Conservation (phyloP, 352 stramenopile genomes). For the Globisporangium spinosum region DNA sequence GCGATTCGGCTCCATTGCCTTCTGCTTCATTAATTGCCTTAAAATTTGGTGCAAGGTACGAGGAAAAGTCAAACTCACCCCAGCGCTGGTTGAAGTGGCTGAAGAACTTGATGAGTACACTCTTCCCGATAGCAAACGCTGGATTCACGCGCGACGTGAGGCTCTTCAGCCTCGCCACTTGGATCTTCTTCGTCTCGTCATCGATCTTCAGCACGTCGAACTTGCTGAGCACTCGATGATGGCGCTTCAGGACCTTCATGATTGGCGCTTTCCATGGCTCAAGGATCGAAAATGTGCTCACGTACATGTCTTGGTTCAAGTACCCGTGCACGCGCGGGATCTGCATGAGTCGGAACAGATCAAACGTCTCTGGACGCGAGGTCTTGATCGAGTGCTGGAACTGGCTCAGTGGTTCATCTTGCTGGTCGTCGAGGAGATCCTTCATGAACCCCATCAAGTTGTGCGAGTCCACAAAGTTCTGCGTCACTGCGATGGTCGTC, state of each 20-base stretch:
- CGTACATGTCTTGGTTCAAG: constrained; percentile 56
- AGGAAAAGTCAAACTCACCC: constrained; percentile 72
- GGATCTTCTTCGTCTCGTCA: constrained; percentile 21
- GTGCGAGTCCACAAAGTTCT: constrained; percentile 93
- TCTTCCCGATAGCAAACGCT: constrained; percentile 61
- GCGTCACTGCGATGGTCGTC: constrained; percentile 92
- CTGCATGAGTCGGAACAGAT: constrained; percentile 63
- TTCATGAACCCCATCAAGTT: constrained; percentile 74
- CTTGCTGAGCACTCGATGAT: constrained; percentile 37
- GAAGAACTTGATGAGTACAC: constrained; percentile 76
- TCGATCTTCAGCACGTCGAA: constrained; percentile 15
- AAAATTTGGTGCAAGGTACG: constrained; percentile 61
- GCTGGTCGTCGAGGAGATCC: constrained; percentile 57
- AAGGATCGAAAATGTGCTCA: constrained; percentile 50
- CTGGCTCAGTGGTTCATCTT: constrained; percentile 52
- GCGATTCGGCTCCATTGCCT: constrained; percentile 5
- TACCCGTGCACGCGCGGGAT: constrained; percentile 57
- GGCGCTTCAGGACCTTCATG: constrained; percentile 51
- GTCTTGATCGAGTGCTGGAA: constrained; percentile 50
- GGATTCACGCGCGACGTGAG: constrained; percentile 79
- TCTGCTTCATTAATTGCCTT: constrained; percentile 16
- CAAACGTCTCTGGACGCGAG: constrained; percentile 49
- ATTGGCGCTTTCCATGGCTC: constrained; percentile 58
- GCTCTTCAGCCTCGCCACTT: constrained; percentile 44
- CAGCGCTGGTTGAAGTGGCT: constrained; percentile 83